Conservation (phyloP, 176 grass and related monocot species). For the Olyra latifolia region DNA sequence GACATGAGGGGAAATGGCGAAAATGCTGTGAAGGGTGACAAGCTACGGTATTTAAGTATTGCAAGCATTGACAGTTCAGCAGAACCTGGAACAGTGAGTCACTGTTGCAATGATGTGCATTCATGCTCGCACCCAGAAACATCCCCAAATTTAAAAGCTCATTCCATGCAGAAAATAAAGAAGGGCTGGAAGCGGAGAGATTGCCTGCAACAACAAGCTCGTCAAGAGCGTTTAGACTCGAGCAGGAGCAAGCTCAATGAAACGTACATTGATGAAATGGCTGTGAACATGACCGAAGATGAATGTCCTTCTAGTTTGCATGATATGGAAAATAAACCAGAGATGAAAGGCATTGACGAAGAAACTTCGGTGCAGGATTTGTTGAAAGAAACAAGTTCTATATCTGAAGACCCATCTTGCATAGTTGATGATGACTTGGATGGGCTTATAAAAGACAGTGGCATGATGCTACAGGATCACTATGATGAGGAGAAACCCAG, state of each 20-base stretch:
- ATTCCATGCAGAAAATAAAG: conserved; percentile 58
- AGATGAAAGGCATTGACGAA: conserved; percentile 37
- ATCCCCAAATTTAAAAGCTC: conserved; percentile 57
- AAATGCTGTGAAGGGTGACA: conserved; percentile 45
- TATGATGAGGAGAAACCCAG: conserved; percentile 36
- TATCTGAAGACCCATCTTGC: conserved; percentile 53
- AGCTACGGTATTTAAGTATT: conserved; percentile 35
- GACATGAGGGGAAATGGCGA: conserved; percentile 74
- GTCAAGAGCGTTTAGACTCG: conserved; percentile 75
- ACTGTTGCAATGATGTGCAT: conserved; percentile 21
- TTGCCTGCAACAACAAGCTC: conserved; percentile 75
- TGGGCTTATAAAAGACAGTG: conserved; percentile 51
- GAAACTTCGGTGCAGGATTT: conserved; percentile 39
- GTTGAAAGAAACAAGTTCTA: conserved; percentile 50
- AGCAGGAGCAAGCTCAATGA: conserved; percentile 72
- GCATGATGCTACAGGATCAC: conserved; percentile 57
- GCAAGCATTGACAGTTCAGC: conserved; percentile 2
- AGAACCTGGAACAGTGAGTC: conserved; percentile 28
- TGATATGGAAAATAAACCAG: conserved; percentile 49
- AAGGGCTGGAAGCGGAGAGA: conserved; percentile 76
- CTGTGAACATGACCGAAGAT: conserved; percentile 82
- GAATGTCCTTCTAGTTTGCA: conserved; percentile 38
- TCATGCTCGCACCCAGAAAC: conserved; percentile 36
- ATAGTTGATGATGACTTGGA: conserved; percentile 45
- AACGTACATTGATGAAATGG: conserved; percentile 71